These are phyloP conservation scores for Colletotrichum aenigma DNA, from an alignment of 2,329 filamentous ascomycete genomes.

Conservation along the genomic window DNA sequence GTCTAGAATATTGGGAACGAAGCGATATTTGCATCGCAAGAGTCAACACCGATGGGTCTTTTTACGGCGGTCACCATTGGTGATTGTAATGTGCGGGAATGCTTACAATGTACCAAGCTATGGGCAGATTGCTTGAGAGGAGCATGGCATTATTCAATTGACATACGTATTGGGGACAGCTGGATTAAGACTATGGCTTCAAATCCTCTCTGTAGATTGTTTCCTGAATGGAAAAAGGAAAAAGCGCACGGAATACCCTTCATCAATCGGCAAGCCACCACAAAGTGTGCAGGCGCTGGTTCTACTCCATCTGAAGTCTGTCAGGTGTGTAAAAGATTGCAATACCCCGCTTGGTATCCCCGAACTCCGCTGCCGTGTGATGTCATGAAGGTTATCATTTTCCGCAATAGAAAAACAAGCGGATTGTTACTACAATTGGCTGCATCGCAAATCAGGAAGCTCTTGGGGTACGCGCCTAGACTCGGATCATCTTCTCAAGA, in stretches of 20 bases:
- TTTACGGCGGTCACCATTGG: neutral
- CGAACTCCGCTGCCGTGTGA: neutral
- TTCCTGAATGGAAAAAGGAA: no score
- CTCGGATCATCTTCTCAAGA: neutral
- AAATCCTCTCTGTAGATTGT: no score
- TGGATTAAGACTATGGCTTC: rapidly evolving
- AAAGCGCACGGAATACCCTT: no score
- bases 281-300: neutral
- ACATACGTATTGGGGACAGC: rapidly evolving
- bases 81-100: rapidly evolving
- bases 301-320: neutral
- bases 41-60: neutral
- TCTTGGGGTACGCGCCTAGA: neutral
- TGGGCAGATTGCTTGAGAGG: neutral
- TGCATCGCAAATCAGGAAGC: neutral
- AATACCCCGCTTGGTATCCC: neutral
- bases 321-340: neutral
- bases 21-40: rapidly evolving
- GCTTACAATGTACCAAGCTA: neutral
- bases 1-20: neutral
- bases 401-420: neutral
- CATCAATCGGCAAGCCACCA: neutral
- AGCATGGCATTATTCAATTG: neutral
- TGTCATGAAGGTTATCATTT: neutral
- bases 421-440: neutral